Percentiles rank a stretch among this genome's conserved stretches.
phyloP scores from a whole-genome alignment of 768 basidiomycete genomes.

The Lyophyllum shimeji region DNA sequence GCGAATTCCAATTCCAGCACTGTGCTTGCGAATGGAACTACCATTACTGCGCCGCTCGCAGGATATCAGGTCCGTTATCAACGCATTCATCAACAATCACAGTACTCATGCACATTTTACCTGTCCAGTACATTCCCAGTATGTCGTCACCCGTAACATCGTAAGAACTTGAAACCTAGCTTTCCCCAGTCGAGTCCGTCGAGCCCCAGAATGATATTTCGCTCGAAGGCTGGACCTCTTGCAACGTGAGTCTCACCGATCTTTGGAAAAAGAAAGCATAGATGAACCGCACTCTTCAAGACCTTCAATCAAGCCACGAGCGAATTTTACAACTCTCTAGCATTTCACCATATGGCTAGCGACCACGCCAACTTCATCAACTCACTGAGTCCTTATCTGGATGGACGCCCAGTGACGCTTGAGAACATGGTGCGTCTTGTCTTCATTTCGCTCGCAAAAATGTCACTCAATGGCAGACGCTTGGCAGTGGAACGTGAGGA shows the following conservation, averaged over 20 bases:
- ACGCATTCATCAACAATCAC: conserved; percentile 1
- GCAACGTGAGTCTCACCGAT: conserved; percentile 38
- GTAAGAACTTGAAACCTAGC: not conserved
- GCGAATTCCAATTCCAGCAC: conserved; percentile 42
- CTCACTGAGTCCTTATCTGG: conserved; percentile 49
- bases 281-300: conserved; percentile 25
- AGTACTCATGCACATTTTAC: not conserved
- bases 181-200: conserved; percentile 54
- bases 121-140: conserved; percentile 37
- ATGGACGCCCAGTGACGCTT: conserved; percentile 50
- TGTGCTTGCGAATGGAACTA: conserved; percentile 67
- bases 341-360: conserved; percentile 44
- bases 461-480: not conserved
- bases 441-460: not conserved
- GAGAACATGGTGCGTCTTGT: conserved; percentile 55
- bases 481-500: conserved; percentile 38
- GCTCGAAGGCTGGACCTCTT: conserved; percentile 66
- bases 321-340: conserved; percentile 53
- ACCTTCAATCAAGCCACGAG: conserved; percentile 46
- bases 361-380: conserved; percentile 49
- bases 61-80: conserved; percentile 57
- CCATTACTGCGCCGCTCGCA: conserved; percentile 52
- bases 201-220: conserved; percentile 61
- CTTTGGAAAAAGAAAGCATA: not conserved
- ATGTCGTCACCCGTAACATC: conserved; percentile 10